These are phyloP conservation scores for Carpinus fangiana DNA, from an alignment of 306 rosid species.

Conservation along the genomic window DNA sequence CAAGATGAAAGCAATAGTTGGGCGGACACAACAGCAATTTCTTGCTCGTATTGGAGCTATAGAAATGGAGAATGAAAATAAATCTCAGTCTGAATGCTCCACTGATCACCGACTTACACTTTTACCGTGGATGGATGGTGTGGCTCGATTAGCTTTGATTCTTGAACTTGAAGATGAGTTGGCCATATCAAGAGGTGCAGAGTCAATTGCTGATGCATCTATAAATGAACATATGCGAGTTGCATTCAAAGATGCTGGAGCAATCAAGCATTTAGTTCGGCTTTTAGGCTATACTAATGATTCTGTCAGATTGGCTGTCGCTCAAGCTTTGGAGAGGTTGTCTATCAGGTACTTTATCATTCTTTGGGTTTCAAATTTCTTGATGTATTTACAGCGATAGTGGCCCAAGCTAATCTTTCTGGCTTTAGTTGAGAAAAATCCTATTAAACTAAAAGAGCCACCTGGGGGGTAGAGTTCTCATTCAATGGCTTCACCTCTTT, in stretches of 20 bases:
- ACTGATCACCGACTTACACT: constrained; percentile 49
- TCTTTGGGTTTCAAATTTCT: constrained; percentile 10
- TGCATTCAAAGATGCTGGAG: constrained; percentile 94
- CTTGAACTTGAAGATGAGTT: constrained; percentile 70
- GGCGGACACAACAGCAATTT: constrained; percentile 71
- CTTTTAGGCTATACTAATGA: constrained; percentile 48
- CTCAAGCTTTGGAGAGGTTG: constrained; percentile 72
- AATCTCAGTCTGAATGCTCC: constrained; percentile 46
- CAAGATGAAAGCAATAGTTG: constrained; percentile 68
- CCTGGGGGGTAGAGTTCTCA: neutral
- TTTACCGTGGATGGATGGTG: constrained; percentile 82
- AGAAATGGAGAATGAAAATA: constrained; percentile 46
- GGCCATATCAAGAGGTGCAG: constrained; percentile 62
- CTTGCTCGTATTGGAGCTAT: constrained; percentile 85
- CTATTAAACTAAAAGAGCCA: neutral
- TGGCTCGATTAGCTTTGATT: constrained; percentile 79
- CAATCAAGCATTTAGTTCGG: constrained; percentile 60
- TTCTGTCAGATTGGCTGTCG: constrained; percentile 50
- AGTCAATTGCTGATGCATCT: constrained; percentile 72
- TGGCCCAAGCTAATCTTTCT: constrained; percentile 3
- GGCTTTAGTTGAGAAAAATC: neutral
- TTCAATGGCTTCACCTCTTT: neutral
- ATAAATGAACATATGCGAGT: constrained; percentile 74
- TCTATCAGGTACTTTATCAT: constrained; percentile 60
- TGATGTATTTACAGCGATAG: constrained; percentile 14